Evolutionary conservation across 768 basidiomycete genomes (phyloP).

Genomic region (Tulasnella sp.): DNA sequence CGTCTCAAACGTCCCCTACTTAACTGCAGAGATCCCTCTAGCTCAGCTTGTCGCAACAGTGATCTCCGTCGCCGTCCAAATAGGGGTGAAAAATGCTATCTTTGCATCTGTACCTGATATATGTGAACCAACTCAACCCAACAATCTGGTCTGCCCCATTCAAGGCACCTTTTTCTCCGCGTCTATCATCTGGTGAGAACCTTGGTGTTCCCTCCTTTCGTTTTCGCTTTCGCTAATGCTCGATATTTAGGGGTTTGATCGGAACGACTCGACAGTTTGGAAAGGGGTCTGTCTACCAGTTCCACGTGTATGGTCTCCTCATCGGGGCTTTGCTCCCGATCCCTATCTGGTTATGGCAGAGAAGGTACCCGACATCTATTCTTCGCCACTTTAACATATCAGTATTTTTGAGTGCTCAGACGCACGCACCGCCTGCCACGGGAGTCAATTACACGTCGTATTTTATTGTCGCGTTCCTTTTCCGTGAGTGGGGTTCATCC

Average conservation of each 20-base stretch:
- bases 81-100: neutral
- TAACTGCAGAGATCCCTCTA: neutral
- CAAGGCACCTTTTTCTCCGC: neutral
- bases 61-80: neutral
- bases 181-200: neutral
- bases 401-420: neutral
- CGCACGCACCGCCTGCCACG: neutral
- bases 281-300: neutral
- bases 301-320: neutral
- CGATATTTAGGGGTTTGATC: neutral
- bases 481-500: neutral
- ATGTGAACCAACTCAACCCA: neutral
- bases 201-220: neutral
- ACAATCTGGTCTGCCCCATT: neutral
- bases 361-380: neutral
- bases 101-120: neutral
- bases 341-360: neutral
- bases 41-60: conserved; percentile 35
- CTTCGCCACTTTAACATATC: neutral
- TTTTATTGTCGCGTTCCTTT: neutral
- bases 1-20: neutral
- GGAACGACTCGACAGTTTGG: neutral
- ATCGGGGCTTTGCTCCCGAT: neutral
- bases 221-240: neutral
- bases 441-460: neutral